Conservation (phyloP, 371 early-diverging fungal species). For the Actinomucor elegans region DNA sequence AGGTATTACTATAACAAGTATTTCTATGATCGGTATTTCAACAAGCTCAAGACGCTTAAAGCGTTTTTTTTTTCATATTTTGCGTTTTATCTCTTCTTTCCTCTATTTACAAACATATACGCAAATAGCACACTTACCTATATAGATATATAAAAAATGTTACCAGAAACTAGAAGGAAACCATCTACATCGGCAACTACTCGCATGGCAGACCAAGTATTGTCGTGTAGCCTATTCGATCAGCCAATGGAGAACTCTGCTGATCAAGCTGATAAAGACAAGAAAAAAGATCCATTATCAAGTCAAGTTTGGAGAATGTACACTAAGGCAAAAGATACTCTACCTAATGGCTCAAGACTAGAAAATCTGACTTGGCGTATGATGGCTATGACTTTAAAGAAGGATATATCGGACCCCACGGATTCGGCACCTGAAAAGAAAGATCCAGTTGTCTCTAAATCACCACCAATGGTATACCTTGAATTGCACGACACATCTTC, state of each 20-base stretch:
- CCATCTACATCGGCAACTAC: background rate
- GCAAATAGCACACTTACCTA: background rate
- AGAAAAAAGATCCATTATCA: constrained; percentile 57
- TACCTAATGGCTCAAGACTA: constrained; percentile 64
- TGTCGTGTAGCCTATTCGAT: constrained; percentile 7
- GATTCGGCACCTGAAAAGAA: background rate
- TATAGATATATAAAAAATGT: too few relatives aligned
- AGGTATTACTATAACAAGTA: background rate
- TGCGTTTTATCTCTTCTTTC: background rate
- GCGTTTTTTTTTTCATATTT: background rate
- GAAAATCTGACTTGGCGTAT: constrained; percentile 75
- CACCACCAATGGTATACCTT: constrained; percentile 20
- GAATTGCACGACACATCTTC: background rate
- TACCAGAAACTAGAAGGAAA: constrained; percentile 1
- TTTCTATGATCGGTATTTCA: background rate
- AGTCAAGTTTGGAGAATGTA: constrained; percentile 71
- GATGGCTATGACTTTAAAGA: constrained; percentile 64
- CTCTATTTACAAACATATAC: background rate
- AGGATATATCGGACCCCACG: constrained; percentile 13
- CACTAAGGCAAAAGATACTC: constrained; percentile 64
- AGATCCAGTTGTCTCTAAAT: constrained; percentile 9
- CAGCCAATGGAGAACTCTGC: background rate
- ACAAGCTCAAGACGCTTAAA: background rate
- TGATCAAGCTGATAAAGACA: constrained; percentile 18
- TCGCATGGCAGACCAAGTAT: constrained; percentile 22